Evolutionary conservation across 352 stramenopile species (phyloP).

Genomic region (Aphanomyces cochlioides): DNA sequence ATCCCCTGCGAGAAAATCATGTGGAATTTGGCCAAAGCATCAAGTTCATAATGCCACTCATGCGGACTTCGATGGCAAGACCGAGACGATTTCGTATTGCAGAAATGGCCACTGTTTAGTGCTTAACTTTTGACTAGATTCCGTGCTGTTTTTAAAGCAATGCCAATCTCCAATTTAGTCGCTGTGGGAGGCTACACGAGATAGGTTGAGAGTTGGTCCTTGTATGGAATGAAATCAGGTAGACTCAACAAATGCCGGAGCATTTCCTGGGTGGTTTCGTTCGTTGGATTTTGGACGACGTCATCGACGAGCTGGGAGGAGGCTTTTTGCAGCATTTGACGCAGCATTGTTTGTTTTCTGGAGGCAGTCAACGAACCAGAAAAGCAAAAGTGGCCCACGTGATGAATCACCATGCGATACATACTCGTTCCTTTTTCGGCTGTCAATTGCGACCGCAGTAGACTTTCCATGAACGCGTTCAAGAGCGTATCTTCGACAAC

Average conservation of each 20-base stretch:
- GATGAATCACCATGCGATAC: slow-evolving; percentile 7
- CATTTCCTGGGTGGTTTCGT: slow-evolving; percentile 2
- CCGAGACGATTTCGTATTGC: too few species aligned
- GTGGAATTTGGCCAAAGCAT: too few species aligned
- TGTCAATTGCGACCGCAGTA: not conserved
- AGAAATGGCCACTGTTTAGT: too few species aligned
- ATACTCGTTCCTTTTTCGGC: slow-evolving; percentile 9
- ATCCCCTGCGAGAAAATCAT: too few species aligned
- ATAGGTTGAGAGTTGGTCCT: not conserved
- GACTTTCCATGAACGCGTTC: not conserved
- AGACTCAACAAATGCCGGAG: not conserved
- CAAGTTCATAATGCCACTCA: too few species aligned
- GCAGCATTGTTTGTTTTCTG: slow-evolving; percentile 12
- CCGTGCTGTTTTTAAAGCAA: too few species aligned
- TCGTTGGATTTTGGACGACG: slow-evolving; percentile 3
- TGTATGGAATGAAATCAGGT: not conserved
- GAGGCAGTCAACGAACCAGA: not conserved
- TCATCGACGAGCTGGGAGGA: not conserved
- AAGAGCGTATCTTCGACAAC: slow-evolving; percentile 6
- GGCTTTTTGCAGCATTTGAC: not conserved
- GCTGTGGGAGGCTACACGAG: too few species aligned
- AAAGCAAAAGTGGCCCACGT: slow-evolving; percentile 23
- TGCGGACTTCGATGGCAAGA: too few species aligned
- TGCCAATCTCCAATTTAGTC: too few species aligned
- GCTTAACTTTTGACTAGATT: too few species aligned